Base-by-base conservation (phyloP, 352 stramenopile species). In the Phytophthora capsici region DNA sequence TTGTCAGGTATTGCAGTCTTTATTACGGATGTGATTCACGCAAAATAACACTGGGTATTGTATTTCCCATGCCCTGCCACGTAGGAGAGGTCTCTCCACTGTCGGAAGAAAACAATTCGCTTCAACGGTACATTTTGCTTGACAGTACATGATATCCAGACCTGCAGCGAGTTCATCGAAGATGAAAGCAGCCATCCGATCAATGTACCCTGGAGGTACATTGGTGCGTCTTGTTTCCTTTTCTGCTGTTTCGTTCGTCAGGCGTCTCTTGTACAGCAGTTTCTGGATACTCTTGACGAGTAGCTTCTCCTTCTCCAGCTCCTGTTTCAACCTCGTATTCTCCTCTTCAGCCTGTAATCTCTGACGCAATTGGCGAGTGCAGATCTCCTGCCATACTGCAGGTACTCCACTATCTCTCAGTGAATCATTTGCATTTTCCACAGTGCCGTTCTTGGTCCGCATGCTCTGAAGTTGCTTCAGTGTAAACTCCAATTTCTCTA, bases 111-210 rank as follows among this genome's bases (percentile, higher is more conserved):
- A 56, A 17, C 67, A 49, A 7, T 36, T 65, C 0, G 51, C 60
- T 43, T 63, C 37, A 2, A 76, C 28, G 19, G 73, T 47, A 2
- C 19, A 26, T 37, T 74, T 54, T 5, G 72, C 54, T 9, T 80
- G 46, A 0, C 45, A 30, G 45, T 77, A 76, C 20, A 62, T 56
- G 12, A 47, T 55, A 2, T 82, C 64, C 6, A 75, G 59, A 26
- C 70, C 59, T 6, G 60, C 57, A 10, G 57, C 34, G 12, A 78
- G 65, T 12, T 75, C 69, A 4, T 74, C 65, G 17, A 78, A 75
- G 38, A 77, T 71, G 6, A 61, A 69, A 14, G 66, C 61, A 30
- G 57, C 37, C 36, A 65, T 51, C 4, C 37, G 57, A 14, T 65
- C 28, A 40, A 58, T 46, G 23, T 65, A 65, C 3, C 37, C 57